Conservation (phyloP, 2,329 filamentous ascomycete species). For the Pseudogymnoascus verrucosus region DNA sequence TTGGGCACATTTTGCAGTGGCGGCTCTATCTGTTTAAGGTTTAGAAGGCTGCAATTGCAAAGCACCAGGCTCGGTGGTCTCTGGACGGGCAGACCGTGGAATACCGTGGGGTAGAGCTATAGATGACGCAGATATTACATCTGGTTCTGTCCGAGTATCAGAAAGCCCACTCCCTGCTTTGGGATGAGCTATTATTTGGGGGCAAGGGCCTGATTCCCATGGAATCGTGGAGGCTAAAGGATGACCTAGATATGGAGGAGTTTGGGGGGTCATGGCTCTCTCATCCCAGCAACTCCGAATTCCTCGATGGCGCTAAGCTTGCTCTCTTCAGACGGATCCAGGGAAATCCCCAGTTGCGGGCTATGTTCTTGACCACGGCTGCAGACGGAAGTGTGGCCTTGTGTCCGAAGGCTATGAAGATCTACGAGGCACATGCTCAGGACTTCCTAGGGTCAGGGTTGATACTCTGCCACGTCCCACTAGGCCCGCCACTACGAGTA, state of each 20-base stretch:
- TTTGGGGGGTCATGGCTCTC: slow-evolving; percentile 13
- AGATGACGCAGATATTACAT: slow-evolving; percentile 11
- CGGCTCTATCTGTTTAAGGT: neutral
- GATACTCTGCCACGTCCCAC: neutral
- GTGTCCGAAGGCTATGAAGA: slow-evolving; percentile 9
- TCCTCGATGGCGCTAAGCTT: slow-evolving; percentile 10
- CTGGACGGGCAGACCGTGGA: slow-evolving; percentile 11
- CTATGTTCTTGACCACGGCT: slow-evolving; percentile 13
- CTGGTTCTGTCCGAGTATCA: slow-evolving; percentile 13
- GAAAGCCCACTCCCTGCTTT: slow-evolving; percentile 9
- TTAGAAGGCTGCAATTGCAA: slow-evolving; percentile 3
- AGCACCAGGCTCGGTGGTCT: slow-evolving; percentile 12
- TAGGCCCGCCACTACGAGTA: no score
- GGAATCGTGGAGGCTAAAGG: slow-evolving; percentile 12
- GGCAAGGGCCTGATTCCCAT: slow-evolving; percentile 9
- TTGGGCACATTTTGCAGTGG: slow-evolving; percentile 10
- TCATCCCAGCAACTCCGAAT: slow-evolving; percentile 12
- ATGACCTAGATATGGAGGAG: slow-evolving; percentile 13
- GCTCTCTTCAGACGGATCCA: slow-evolving; percentile 12
- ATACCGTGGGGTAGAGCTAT: slow-evolving; percentile 12
- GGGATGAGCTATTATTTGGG: slow-evolving; percentile 11
- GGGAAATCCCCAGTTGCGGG: slow-evolving; percentile 8
- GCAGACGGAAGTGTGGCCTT: slow-evolving; percentile 5
- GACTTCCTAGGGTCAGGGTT: slow-evolving; percentile 11
- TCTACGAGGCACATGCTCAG: slow-evolving; percentile 13